phyloP scores from a whole-genome alignment of 495 filamentous ascomycete species.

The Penicillium lagena region DNA sequence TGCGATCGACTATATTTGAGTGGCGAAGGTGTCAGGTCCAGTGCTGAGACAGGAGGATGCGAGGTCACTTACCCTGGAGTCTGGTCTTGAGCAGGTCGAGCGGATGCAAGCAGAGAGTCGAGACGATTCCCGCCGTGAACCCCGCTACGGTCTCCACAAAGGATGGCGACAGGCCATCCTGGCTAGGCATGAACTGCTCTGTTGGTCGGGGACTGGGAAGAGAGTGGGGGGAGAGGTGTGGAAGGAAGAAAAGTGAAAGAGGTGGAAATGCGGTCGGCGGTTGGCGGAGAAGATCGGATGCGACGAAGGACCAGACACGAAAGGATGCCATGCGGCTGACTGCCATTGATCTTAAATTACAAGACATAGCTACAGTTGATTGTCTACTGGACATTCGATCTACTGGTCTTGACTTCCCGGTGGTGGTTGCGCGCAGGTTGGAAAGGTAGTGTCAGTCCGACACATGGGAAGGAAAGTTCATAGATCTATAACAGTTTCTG shows the following conservation, averaged over 20 bases:
- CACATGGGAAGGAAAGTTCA: no score
- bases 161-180: conserved; percentile 59
- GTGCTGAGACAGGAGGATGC: no score
- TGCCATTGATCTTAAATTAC: no score
- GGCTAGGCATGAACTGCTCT: conserved; percentile 37
- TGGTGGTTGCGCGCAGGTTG: no score
- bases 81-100: conserved; percentile 95
- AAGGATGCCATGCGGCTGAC: no score
- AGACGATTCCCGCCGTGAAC: conserved; percentile 78
- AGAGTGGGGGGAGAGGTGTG: neutral
- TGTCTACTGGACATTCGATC: no score
- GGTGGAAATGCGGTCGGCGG: neutral
- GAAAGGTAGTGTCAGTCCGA: no score
- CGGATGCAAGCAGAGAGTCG: conserved; percentile 66
- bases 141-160: conserved; percentile 86
- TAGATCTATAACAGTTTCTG: no score
- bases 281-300: neutral
- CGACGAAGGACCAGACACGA: no score
- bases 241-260: neutral
- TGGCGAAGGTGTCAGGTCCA: neutral
- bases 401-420: no score
- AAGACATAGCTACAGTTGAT: no score
- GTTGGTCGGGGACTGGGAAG: neutral
- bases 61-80: conserved; percentile 61
- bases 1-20: conserved; percentile 33